Percentiles rank a stretch among this genome's conserved stretches.
Evolutionary conservation across 78 protist genomes (phyloP).

Genomic region (Speleostelium caveatum): DNA sequence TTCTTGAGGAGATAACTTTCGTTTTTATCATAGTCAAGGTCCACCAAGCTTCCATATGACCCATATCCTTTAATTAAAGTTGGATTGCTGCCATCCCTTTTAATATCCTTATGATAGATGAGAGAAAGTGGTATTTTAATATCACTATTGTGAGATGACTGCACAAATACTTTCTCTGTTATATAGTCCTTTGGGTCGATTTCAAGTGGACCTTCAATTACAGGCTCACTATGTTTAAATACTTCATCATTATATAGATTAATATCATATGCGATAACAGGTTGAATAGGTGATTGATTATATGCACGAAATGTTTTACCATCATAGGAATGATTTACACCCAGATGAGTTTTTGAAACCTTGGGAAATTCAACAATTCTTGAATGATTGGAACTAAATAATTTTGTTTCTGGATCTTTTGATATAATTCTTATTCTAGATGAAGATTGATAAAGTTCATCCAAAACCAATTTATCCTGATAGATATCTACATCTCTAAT

Average conservation of each 20-base stretch:
- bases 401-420: conserved; percentile 5
- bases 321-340: conserved; percentile 22
- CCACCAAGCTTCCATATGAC: conserved; percentile 57
- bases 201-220: conserved; percentile 22
- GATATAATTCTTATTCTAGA: conserved; percentile 35
- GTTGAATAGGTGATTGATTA: conserved; percentile 9
- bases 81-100: conserved; percentile 33
- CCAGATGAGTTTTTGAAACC: conserved; percentile 11
- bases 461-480: conserved; percentile 24
- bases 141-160: background rate
- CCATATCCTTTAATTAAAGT: conserved; percentile 77
- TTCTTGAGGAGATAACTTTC: conserved; percentile 45
- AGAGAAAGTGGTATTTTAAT: conserved; percentile 64
- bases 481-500: conserved; percentile 67
- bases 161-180: conserved; percentile 31
- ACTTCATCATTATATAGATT: background rate
- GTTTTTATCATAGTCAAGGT: background rate
- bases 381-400: background rate
- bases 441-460: conserved; percentile 17
- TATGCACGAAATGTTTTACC: background rate
- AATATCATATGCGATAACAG: background rate
- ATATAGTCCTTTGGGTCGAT: background rate
- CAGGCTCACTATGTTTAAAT: background rate
- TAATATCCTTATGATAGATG: conserved; percentile 9
- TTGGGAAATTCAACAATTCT: conserved; percentile 25